phyloP scores from a whole-genome alignment of 2,329 filamentous ascomycete genomes.

The Penicillium sp. region DNA sequence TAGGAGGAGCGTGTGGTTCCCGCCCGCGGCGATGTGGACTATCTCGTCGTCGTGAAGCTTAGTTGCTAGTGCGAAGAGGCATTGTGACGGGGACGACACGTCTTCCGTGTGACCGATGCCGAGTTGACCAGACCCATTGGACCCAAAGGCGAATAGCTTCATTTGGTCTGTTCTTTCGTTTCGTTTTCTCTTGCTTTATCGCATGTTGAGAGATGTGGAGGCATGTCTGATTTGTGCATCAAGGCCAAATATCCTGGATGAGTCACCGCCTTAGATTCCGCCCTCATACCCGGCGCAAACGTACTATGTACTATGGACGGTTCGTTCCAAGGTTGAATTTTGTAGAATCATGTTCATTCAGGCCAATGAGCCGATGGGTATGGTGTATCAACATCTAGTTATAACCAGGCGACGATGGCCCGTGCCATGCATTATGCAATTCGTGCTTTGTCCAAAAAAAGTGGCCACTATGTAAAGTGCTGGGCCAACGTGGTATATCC shows the following conservation, averaged over 20 bases:
- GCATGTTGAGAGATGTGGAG: neutral
- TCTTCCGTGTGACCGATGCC: conserved; percentile 70
- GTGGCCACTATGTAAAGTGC: conserved; percentile 2
- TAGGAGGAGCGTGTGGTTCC: conserved; percentile 81
- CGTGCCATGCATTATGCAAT: conserved; percentile 17
- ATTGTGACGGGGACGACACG: conserved; percentile 63
- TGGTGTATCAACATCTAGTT: conserved; percentile 23
- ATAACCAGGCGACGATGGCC: conserved; percentile 12
- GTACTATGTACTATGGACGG: no score
- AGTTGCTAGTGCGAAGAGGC: conserved; percentile 50
- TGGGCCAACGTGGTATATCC: conserved; percentile 8
- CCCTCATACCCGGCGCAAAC: no score
- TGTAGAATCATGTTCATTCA: conserved; percentile 15
- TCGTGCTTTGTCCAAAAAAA: conserved; percentile 16
- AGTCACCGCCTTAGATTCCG: neutral
- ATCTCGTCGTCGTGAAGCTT: conserved; percentile 16
- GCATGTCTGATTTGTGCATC: neutral
- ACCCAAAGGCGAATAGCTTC: conserved; percentile 66
- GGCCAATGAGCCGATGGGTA: conserved; percentile 8
- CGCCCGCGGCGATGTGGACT: conserved; percentile 60
- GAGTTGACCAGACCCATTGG: conserved; percentile 73
- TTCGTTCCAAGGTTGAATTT: no score
- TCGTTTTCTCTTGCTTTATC: no score
- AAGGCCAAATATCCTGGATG: neutral
- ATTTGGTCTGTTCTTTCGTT: conserved; percentile 19